Evolutionary conservation across 1,139 yeast genomes (phyloP).

Genomic region (Geotrichum cucujoidarum): DNA sequence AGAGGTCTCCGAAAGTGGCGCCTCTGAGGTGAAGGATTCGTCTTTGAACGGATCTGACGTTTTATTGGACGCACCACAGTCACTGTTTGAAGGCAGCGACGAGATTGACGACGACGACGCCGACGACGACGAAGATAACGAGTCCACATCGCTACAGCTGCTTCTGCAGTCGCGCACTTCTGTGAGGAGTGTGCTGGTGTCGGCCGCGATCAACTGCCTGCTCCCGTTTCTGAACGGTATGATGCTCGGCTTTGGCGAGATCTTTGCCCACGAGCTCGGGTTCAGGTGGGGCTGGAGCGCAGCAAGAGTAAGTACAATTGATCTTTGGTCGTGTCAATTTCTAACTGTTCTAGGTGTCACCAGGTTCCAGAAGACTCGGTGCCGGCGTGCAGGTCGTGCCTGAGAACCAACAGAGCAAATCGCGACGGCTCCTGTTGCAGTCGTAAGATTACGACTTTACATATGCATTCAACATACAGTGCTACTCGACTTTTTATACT

Average conservation of each 20-base stretch:
- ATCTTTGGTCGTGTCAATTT: too few relatives aligned
- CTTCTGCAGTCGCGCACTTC: background rate
- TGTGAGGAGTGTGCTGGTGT: background rate
- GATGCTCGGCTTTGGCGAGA: conserved; percentile 96
- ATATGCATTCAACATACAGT: too few relatives aligned
- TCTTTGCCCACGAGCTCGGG: conserved; percentile 88
- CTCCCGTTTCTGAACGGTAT: conserved; percentile 90
- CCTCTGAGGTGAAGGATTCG: background rate
- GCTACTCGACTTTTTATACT: too few relatives aligned
- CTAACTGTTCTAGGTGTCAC: conserved; percentile 17
- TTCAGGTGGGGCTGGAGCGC: conserved; percentile 75
- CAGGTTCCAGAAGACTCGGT: conserved; percentile 15
- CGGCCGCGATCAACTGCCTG: conserved; percentile 60
- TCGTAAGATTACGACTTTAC: too few relatives aligned
- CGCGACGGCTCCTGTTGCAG: conserved; percentile 17
- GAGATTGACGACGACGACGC: background rate
- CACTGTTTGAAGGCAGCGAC: background rate
- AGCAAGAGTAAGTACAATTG: conserved; percentile 48
- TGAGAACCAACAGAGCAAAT: conserved; percentile 10
- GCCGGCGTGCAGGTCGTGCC: conserved; percentile 18
- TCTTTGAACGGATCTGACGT: background rate
- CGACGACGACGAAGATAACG: background rate
- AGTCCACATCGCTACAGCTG: background rate
- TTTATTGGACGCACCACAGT: background rate
- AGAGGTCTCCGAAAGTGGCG: background rate